phyloP scores from a whole-genome alignment of 495 filamentous ascomycete species.

The Penicillium manginii region DNA sequence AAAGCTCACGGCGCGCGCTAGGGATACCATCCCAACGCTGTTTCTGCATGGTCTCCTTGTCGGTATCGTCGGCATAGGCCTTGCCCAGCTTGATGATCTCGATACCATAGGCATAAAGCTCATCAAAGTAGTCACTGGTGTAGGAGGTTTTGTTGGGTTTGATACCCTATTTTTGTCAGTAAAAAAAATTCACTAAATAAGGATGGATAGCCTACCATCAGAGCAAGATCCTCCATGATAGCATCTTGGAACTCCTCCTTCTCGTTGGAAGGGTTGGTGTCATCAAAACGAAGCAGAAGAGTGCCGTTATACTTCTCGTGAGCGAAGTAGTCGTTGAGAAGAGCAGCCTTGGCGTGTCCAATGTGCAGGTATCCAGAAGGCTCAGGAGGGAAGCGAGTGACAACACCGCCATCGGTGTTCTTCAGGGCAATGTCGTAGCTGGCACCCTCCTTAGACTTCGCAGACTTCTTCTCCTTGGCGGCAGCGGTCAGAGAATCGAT shows the following conservation, averaged over 20 bases:
- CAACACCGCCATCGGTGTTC: constrained; percentile 88
- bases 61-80: constrained; percentile 89
- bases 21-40: constrained; percentile 77
- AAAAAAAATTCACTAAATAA: not conserved
- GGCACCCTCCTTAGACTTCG: constrained; percentile 78
- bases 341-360: constrained; percentile 89
- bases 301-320: constrained; percentile 86
- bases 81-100: constrained; percentile 80
- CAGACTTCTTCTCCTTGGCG: constrained; percentile 66
- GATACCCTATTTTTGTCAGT: constrained; percentile 56
- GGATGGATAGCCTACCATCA: constrained; percentile 52
- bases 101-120: constrained; percentile 78
- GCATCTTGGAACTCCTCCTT: constrained; percentile 90
- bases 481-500: constrained; percentile 64
- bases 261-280: constrained; percentile 93
- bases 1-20: constrained; percentile 73
- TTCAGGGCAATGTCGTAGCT: constrained; percentile 90
- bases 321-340: constrained; percentile 93
- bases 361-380: constrained; percentile 95
- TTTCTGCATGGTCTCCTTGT: constrained; percentile 80
- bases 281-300: constrained; percentile 83
- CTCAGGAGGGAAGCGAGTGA: constrained; percentile 94
- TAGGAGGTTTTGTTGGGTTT: constrained; percentile 77
- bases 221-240: constrained; percentile 80
- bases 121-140: constrained; percentile 90